Conservation (phyloP, 2,329 filamentous ascomycete species). For the Thermoascus crustaceus region DNA sequence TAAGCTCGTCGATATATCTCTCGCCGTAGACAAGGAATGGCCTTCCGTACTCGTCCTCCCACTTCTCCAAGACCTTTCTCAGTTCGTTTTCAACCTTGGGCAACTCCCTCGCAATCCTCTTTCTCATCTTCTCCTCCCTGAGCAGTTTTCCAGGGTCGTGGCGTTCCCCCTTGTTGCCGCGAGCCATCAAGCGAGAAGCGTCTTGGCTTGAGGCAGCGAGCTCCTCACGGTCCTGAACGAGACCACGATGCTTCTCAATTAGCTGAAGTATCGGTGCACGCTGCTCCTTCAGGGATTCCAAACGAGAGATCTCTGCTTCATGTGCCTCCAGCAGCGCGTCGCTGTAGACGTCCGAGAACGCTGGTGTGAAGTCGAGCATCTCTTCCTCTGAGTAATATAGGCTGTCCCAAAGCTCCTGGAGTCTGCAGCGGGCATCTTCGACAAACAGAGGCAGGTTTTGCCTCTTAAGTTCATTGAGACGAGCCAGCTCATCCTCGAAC, state of each 20-base stretch:
- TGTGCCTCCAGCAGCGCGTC: slow-evolving; percentile 92
- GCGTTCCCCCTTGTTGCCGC: slow-evolving; percentile 85
- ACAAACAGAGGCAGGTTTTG: slow-evolving; percentile 95
- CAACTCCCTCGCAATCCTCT: slow-evolving; percentile 90
- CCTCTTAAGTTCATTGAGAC: slow-evolving; percentile 84
- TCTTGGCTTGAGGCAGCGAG: slow-evolving; percentile 88
- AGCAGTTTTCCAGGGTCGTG: slow-evolving; percentile 90
- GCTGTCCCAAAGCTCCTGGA: slow-evolving; percentile 92
- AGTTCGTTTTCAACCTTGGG: slow-evolving; percentile 86
- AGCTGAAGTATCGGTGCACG: slow-evolving; percentile 74
- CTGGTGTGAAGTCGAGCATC: slow-evolving; percentile 96
- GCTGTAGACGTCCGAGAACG: slow-evolving; percentile 94
- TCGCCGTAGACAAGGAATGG: slow-evolving; percentile 91
- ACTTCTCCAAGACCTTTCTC: slow-evolving; percentile 68
- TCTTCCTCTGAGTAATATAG: slow-evolving; percentile 96
- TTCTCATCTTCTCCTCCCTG: slow-evolving; percentile 96
- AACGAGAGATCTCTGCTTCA: slow-evolving; percentile 76
- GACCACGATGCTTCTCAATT: slow-evolving; percentile 71
- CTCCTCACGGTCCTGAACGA: slow-evolving; percentile 80
- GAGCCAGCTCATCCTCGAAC: slow-evolving; percentile 80
- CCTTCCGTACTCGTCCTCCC: slow-evolving; percentile 89
- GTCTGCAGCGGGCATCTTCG: slow-evolving; percentile 79
- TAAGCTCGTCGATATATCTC: slow-evolving; percentile 78
- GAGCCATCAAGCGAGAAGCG: slow-evolving; percentile 83
- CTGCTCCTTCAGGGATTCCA: slow-evolving; percentile 78